phyloP scores from a whole-genome alignment of 805 yeast genomes.

The Saturnispora dispora region DNA sequence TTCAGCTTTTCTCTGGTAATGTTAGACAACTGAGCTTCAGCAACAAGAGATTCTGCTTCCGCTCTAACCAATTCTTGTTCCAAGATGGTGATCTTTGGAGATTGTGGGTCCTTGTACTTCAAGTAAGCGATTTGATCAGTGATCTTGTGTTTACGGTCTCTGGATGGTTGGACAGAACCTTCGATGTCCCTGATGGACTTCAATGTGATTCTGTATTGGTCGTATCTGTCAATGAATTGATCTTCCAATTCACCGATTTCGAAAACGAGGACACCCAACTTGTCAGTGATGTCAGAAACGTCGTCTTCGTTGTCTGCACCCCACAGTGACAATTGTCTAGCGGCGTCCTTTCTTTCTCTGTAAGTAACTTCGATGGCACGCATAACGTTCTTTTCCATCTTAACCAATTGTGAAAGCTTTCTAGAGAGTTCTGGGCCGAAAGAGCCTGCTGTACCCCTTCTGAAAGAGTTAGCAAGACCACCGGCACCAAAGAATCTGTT shows the following conservation, averaged over 20 bases:
- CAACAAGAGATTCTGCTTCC: conserved; percentile 85
- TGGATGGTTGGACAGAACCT: conserved; percentile 78
- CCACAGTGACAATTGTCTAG: conserved; percentile 77
- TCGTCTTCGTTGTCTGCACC: conserved; percentile 84
- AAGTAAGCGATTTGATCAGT: conserved; percentile 78
- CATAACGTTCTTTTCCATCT: conserved; percentile 76
- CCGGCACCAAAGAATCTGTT: conserved; percentile 81
- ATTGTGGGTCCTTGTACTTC: conserved; percentile 79
- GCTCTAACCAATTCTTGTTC: conserved; percentile 89
- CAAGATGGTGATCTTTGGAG: conserved; percentile 69
- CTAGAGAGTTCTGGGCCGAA: conserved; percentile 75
- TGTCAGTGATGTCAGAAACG: conserved; percentile 79
- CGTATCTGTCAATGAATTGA: conserved; percentile 78
- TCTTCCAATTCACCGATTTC: conserved; percentile 84
- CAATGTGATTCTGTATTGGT: conserved; percentile 75
- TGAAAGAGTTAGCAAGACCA: conserved; percentile 36
- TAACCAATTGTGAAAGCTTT: conserved; percentile 63
- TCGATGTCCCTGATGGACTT: conserved; percentile 79
- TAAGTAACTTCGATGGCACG: conserved; percentile 71
- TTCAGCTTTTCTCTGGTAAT: conserved; percentile 82
- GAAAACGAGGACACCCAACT: conserved; percentile 71
- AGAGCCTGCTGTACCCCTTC: conserved; percentile 68
- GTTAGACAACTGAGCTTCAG: conserved; percentile 85
- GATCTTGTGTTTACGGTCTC: conserved; percentile 79
- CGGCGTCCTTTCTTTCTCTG: conserved; percentile 71